A percentile compares a stretch with the other conserved stretches of the same genome.
phyloP scores from a whole-genome alignment of 805 yeast genomes.

The Hanseniaspora jakobsenii region DNA sequence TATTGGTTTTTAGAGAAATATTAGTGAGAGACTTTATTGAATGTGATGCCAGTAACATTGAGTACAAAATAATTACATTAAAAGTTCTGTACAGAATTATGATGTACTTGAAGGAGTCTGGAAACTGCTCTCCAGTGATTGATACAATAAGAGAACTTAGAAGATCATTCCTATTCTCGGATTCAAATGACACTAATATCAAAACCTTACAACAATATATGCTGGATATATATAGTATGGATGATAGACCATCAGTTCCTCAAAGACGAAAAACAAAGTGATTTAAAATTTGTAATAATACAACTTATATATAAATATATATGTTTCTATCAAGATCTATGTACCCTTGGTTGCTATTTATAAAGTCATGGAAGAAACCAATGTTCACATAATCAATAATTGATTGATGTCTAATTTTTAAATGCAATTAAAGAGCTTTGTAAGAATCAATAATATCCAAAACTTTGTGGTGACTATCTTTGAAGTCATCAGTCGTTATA shows the following conservation, averaged over 20 bases:
- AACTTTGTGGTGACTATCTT: conserved; percentile 2
- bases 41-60: neutral
- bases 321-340: no score
- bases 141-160: conserved; percentile 4
- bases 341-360: no score
- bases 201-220: neutral
- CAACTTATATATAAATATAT: neutral
- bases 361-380: no score
- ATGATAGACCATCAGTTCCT: conserved; percentile 12
- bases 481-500: conserved; percentile 6
- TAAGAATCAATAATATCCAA: conserved; percentile 6
- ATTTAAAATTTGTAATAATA: no score
- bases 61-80: conserved; percentile 1
- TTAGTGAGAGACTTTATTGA: conserved; percentile 9
- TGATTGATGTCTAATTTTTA: no score
- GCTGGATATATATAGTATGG: conserved; percentile 1
- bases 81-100: conserved; percentile 8
- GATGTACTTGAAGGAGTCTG: conserved; percentile 2
- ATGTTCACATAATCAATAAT: no score
- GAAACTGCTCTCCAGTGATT: neutral
- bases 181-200: neutral
- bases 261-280: conserved; percentile 12
- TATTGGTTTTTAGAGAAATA: conserved; percentile 8
- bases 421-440: no score
- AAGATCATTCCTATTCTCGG: neutral